Base-by-base conservation (phyloP, 805 yeast genomes). In the Debaryomyces prosopidis region DNA sequence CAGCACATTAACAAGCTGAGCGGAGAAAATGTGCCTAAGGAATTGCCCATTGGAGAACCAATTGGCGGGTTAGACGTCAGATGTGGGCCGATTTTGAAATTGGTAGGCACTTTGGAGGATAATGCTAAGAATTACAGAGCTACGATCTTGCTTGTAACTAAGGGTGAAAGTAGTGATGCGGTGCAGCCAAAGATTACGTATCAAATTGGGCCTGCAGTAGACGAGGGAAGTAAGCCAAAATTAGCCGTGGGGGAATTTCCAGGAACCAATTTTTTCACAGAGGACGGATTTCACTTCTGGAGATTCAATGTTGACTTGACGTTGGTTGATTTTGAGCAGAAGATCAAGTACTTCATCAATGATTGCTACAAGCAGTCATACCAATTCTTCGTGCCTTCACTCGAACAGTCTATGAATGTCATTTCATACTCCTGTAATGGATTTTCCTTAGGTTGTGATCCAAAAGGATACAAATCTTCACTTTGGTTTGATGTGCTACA, bases 371-470 rank as follows among this genome's bases (percentile, higher is more conserved):
- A 54, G 20, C 59, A 54, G 39, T 55, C 59, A 40, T 87, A 75
- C 60, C 78, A 81, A 50, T 90, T 91, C 58, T 87, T 65, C 60
- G 57, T 91, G 2, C 97, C 97, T 0, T 69, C 85, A 0, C 50
- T 56, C 1, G 57, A 67, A 2, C 82, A 83, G 59, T 77, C 90
- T 19, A 89, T 89, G 89, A 91, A 90, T 62, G 76, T 85, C 5
- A 76, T 90, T 66, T 85, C 92, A 16, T 85, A 79, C 63, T 88
- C 96, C 1, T 91, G 97, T 68, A 91, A 91, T 60, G 97, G 97
- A 9, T 92, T 90, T 62, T 87, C 96, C 1, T 61, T 87, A 40
- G 77, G 77, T 3, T 85, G 88, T 0, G 86, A 84, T 44, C 83
- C 96, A 1, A 57, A 69, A 0, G 63, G 64, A 4, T 94, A 82